These are phyloP conservation scores for Solanum pimpinellifolium DNA, from an alignment of 257 asterid genomes.

Conservation along the genomic window DNA sequence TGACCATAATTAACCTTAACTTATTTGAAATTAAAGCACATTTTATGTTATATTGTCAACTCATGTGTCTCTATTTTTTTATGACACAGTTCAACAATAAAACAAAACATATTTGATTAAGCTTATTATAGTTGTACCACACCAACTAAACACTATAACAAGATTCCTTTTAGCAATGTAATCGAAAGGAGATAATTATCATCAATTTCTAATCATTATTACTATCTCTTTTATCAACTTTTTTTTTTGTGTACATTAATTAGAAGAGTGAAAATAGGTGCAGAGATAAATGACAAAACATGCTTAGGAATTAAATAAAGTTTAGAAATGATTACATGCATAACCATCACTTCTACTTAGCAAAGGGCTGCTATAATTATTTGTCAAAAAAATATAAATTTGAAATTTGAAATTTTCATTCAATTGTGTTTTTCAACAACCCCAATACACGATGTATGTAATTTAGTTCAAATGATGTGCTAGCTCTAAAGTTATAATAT, in stretches of 20 bases:
- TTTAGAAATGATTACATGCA: neutral
- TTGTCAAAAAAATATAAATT: neutral
- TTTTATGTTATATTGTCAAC: neutral
- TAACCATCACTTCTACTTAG: neutral
- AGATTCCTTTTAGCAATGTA: constrained; percentile 6
- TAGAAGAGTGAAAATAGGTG: neutral
- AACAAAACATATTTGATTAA: neutral
- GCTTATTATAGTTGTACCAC: constrained; percentile 1
- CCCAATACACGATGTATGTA: neutral
- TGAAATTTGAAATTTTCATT: neutral
- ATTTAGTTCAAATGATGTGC: neutral
- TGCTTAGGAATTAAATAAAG: neutral
- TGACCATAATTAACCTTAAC: neutral
- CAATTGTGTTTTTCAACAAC: neutral
- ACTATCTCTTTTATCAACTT: neutral
- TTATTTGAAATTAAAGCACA: neutral
- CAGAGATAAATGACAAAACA: constrained; percentile 1
- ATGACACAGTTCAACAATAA: neutral
- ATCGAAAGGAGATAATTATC: constrained; percentile 11
- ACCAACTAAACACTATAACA: constrained; percentile 16
- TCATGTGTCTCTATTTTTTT: neutral
- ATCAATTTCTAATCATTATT: constrained; percentile 30
- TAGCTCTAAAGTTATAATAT: neutral
- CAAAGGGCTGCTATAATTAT: neutral
- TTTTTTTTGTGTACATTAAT: neutral